A percentile compares a stretch with the other conserved stretches of the same genome.
Evolutionary conservation across 306 rosid genomes (phyloP).

Genomic region (Spatholobus suberectus): DNA sequence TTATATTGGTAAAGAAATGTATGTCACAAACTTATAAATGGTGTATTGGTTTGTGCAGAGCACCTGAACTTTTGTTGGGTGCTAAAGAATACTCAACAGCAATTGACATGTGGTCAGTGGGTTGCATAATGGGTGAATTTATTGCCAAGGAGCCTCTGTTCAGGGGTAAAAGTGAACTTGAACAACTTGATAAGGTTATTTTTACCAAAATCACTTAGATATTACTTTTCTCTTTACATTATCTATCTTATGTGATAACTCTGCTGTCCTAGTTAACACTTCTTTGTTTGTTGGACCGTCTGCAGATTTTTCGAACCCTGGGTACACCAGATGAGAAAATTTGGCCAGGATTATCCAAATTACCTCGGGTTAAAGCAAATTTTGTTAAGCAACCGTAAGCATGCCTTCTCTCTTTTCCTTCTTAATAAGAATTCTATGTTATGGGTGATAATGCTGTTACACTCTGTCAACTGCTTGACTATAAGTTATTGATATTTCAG

Average conservation of each 20-base stretch:
- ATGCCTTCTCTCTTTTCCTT: background rate
- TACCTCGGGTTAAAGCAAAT: slow-evolving; percentile 72
- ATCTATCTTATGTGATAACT: background rate
- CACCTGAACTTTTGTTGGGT: slow-evolving; percentile 89
- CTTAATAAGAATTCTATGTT: background rate
- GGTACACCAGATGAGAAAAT: slow-evolving; percentile 81
- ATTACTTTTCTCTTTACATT: background rate
- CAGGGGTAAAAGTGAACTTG: slow-evolving; percentile 79
- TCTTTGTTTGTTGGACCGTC: slow-evolving; percentile 10
- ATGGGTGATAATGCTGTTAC: background rate
- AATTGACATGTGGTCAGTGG: slow-evolving; percentile 97
- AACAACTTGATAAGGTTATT: slow-evolving; percentile 82
- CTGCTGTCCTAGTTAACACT: slow-evolving; percentile 22
- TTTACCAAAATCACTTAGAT: background rate
- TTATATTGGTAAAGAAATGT: background rate
- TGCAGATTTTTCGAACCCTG: slow-evolving; percentile 78
- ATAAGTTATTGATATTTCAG: slow-evolving; percentile 51
- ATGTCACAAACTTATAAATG: slow-evolving; percentile 1
- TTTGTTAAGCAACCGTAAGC: slow-evolving; percentile 81
- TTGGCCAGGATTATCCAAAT: slow-evolving; percentile 87
- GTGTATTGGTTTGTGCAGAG: slow-evolving; percentile 55
- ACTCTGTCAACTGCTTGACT: background rate
- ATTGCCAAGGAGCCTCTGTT: slow-evolving; percentile 81
- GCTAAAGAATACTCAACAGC: slow-evolving; percentile 87
- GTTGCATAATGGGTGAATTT: slow-evolving; percentile 95